Base-by-base conservation (phyloP, 805 yeast species). In the Kazachstania bromeliacearum region DNA sequence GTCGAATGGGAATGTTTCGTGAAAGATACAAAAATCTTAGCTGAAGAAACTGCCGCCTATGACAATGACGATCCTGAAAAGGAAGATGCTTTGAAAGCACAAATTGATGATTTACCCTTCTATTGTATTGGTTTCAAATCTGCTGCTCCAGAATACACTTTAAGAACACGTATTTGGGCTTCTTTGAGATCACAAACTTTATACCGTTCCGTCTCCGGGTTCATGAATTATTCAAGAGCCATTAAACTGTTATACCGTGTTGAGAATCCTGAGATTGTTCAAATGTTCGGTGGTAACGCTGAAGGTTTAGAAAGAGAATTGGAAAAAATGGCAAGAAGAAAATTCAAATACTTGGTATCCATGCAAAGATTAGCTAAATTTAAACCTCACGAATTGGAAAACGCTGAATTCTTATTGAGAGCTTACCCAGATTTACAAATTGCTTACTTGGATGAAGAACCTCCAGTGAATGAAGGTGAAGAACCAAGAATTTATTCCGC, bases 161-260 rank as follows among this genome's bases (percentile, higher is more conserved):
- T 92, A 56, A 79, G 98, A 68, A 92, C 97, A 7, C 75, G 98
- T 68, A 85, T 89, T 50, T 89, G 98, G 98, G 98, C 98, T 28
- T 89, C 97, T 19, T 73, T 92, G 53, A 78, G 98, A 66, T 82
- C 96, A 28, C 98, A 89, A 70, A 92, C 98, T 24, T 68, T 89
- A 53, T 89, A 89, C 68, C 80, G 98, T 64, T 92, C 98, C 33
- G 89, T 89, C 36, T 84, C 96, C 38, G 98, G 98, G 55, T 92
- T 89, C 69, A 89, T 89, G 98, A 92, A 89, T 68, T 89, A 89
- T 61, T 82, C 96, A 21, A 80, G 96, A 63, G 97, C 98, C 21
- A 85, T 89, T 55, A 92, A 88, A 63, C 68, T 89, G 53, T 70
- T 89, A 41, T 87, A 85, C 68, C 81, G 94, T 66, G 94, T 92